phyloP scores from a whole-genome alignment of 2,329 filamentous ascomycete species.

The Albophoma yamanashiensis region DNA sequence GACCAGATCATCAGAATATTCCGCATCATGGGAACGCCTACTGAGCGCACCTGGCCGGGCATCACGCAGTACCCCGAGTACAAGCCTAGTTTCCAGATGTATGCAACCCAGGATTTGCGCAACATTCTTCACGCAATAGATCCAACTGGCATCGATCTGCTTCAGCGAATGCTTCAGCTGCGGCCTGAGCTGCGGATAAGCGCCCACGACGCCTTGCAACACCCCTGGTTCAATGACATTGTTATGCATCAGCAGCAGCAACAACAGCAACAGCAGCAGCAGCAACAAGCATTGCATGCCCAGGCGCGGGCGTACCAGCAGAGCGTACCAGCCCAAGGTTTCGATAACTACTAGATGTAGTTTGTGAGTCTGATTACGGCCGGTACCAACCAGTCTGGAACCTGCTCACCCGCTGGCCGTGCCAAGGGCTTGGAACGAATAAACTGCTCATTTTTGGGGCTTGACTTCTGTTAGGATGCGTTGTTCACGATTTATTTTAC shows the following conservation, averaged over 20 bases:
- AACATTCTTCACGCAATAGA: constrained; percentile 88
- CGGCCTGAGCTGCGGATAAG: constrained; percentile 86
- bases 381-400: not conserved
- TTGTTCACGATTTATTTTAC: not conserved
- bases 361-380: not conserved
- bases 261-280: constrained; percentile 15
- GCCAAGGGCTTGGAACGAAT: not conserved
- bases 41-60: constrained; percentile 89
- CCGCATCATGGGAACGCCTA: constrained; percentile 95
- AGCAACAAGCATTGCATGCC: constrained; percentile 24
- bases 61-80: constrained; percentile 96
- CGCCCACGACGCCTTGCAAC: constrained; percentile 74
- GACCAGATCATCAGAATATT: constrained; percentile 97
- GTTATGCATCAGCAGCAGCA: constrained; percentile 44
- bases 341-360: constrained; percentile 22
- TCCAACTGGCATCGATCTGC: constrained; percentile 70
- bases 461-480: not conserved
- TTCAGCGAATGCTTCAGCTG: constrained; percentile 85
- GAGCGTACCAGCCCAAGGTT: constrained; percentile 25
- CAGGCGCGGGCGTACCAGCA: constrained; percentile 30
- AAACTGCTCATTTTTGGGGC: not conserved
- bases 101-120: constrained; percentile 81
- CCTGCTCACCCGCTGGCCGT: not conserved
- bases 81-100: constrained; percentile 90
- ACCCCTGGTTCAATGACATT: constrained; percentile 84